These are phyloP conservation scores for Aspergillus funiculosus DNA, from an alignment of 495 filamentous ascomycete species.

Conservation along the genomic window DNA sequence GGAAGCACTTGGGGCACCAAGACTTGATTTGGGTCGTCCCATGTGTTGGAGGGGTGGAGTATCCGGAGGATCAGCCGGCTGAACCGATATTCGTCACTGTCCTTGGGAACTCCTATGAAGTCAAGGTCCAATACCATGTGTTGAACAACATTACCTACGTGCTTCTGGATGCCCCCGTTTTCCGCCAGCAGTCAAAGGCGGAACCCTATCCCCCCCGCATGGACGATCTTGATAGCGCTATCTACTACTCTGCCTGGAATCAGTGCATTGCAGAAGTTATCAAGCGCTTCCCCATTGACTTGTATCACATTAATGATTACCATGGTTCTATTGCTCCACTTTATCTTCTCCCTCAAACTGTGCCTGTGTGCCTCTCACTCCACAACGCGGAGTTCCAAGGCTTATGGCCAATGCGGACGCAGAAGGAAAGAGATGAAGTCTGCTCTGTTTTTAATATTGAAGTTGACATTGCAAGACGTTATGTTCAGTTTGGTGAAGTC, in stretches of 20 bases:
- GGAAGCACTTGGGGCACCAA: slow-evolving; percentile 59
- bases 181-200: slow-evolving; percentile 59
- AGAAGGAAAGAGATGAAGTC: slow-evolving; percentile 61
- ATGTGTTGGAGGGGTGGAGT: slow-evolving; percentile 63
- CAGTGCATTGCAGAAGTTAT: slow-evolving; percentile 61
- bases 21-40: slow-evolving; percentile 73
- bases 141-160: slow-evolving; percentile 67
- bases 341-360: slow-evolving; percentile 58
- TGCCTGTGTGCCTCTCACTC: slow-evolving; percentile 46
- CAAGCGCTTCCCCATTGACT: slow-evolving; percentile 54
- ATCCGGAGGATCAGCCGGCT: slow-evolving; percentile 53
- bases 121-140: slow-evolving; percentile 61
- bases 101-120: slow-evolving; percentile 58
- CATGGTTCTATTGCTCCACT: slow-evolving; percentile 68
- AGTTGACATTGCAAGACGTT: slow-evolving; percentile 34
- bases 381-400: slow-evolving; percentile 73
- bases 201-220: slow-evolving; percentile 69
- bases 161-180: slow-evolving; percentile 63
- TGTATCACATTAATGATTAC: slow-evolving; percentile 81
- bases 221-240: slow-evolving; percentile 67
- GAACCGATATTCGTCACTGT: slow-evolving; percentile 62
- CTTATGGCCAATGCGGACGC: slow-evolving; percentile 66
- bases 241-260: slow-evolving; percentile 73
- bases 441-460: slow-evolving; percentile 65
- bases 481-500: slow-evolving; percentile 59